Evolutionary conservation across 1,284 basidiomycete species (phyloP).

Genomic region (Vanrija sp.): DNA sequence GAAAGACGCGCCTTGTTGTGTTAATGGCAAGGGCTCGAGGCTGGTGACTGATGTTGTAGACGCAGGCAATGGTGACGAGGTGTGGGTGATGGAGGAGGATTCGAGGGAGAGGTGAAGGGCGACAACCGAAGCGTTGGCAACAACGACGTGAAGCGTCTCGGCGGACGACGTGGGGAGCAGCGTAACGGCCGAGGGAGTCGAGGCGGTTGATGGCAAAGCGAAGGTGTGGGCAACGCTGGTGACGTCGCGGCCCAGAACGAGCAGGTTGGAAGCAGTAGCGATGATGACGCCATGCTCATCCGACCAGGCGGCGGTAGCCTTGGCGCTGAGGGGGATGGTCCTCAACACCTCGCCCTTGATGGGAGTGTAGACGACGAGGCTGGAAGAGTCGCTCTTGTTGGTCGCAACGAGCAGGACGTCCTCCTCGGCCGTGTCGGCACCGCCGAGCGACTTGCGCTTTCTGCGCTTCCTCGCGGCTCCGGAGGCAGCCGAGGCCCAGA

Average conservation of each 20-base stretch:
- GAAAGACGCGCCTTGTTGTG: constrained; percentile 51
- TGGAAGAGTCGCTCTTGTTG: constrained; percentile 22
- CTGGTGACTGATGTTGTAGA: constrained; percentile 43
- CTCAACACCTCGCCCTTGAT: constrained; percentile 29
- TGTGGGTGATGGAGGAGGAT: constrained; percentile 27
- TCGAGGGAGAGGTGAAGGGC: constrained; percentile 31
- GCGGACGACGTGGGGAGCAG: constrained; percentile 34
- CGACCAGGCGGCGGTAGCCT: constrained; percentile 35
- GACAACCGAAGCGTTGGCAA: constrained; percentile 31
- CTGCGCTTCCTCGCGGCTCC: constrained; percentile 30
- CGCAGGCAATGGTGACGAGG: constrained; percentile 40
- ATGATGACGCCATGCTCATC: constrained; percentile 32
- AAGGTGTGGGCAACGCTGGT: constrained; percentile 33
- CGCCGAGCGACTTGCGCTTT: constrained; percentile 21
- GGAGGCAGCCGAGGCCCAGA: constrained; percentile 30
- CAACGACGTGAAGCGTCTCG: constrained; percentile 32
- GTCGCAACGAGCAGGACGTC: constrained; percentile 41
- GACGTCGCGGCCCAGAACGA: constrained; percentile 34
- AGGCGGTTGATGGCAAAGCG: constrained; percentile 23
- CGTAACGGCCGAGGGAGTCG: constrained; percentile 32
- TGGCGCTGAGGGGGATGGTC: constrained; percentile 26
- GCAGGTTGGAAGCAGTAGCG: constrained; percentile 28
- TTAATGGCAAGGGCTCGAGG: constrained; percentile 33
- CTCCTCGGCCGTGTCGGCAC: constrained; percentile 19
- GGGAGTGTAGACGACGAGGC: constrained; percentile 32